Base-by-base conservation (phyloP, 768 basidiomycete genomes). In the Kwoniella sp. region DNA sequence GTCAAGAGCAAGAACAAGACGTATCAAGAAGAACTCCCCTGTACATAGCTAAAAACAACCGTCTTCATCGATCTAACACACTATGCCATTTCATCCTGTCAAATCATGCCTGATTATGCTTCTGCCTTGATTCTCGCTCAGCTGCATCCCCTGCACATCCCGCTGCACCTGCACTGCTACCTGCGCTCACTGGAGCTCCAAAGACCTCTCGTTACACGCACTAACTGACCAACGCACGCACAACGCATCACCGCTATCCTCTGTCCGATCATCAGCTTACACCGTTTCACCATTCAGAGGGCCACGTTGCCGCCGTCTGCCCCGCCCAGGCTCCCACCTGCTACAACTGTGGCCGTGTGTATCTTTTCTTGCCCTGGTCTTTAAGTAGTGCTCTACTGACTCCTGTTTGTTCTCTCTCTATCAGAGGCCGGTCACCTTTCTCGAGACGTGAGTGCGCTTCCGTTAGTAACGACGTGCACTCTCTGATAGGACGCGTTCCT, bases 271-370 rank as follows among this genome's bases (percentile, higher is more conserved):
- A n/a, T n/a, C n/a, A n/a, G n/a, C n/a, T n/a, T n/a, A n/a, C n/a
- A n/a, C n/a, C n/a, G n/a, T n/a, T n/a, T n/a, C n/a, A n/a, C n/a
- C n/a, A n/a, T n/a, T n/a, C 41, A 73, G 72, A 70, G 53, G 68
- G 63, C 64, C 72, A 73, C 68, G 56, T 65, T 33, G 72, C 72
- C 44, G 51, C 60, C 27, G 61, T 53, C 40, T 73, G 72, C 62
- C 70, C 72, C 49, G 59, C 60, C 34, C 68, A 65, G 38, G 62
- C 46, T 44, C 69, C 73, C 22, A 69, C 65, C 38, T 74, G 73
- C 55, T 74, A 74, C 70, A 57, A 57, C 26, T 74, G 73, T 61
- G 63, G 69, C 28, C 55, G 61, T 63, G 26, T 56, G 38, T 56
- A 44, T 41, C 23, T 25, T 43, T 56, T 47, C 46, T 15, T 29